Evolutionary conservation across 371 early-diverging fungal species (phyloP).

Genomic region (Batrachochytrium dendrobatidis): DNA sequence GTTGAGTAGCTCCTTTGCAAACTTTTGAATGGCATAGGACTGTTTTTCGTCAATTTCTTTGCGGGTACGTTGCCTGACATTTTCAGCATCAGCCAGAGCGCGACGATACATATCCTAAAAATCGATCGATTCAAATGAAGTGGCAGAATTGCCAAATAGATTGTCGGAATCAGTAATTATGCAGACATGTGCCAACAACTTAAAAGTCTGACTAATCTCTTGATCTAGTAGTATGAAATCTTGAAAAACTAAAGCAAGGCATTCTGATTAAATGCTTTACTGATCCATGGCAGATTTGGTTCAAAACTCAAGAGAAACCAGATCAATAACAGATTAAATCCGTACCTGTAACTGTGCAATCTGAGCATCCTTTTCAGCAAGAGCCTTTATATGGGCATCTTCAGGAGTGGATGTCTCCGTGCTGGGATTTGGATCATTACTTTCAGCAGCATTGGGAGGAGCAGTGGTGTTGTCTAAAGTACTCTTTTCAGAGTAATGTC

Average conservation of each 20-base stretch:
- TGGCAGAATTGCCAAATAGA: neutral
- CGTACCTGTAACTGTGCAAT: constrained; percentile 71
- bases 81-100: constrained; percentile 87
- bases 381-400: neutral
- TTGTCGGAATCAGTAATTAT: neutral
- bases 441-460: neutral
- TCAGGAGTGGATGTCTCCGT: too few species aligned
- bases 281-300: too few species aligned
- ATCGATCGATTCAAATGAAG: neutral
- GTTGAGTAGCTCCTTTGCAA: constrained; percentile 93
- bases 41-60: constrained; percentile 76
- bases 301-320: too few species aligned
- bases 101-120: constrained; percentile 56
- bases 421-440: too few species aligned
- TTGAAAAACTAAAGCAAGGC: too few species aligned
- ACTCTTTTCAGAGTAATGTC: too few species aligned
- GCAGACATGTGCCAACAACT: neutral
- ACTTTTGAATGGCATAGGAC: constrained; percentile 87
- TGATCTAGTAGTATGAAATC: too few species aligned
- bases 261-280: too few species aligned
- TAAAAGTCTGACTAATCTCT: too few species aligned
- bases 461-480: neutral
- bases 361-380: constrained; percentile 72
- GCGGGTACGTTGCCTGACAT: constrained; percentile 81
- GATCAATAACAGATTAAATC: too few species aligned